Evolutionary conservation across 2,329 filamentous ascomycete genomes (phyloP), one percentile per base, ranked within the genome.

Genomic region (Dothideomycetes sp.): DNA sequence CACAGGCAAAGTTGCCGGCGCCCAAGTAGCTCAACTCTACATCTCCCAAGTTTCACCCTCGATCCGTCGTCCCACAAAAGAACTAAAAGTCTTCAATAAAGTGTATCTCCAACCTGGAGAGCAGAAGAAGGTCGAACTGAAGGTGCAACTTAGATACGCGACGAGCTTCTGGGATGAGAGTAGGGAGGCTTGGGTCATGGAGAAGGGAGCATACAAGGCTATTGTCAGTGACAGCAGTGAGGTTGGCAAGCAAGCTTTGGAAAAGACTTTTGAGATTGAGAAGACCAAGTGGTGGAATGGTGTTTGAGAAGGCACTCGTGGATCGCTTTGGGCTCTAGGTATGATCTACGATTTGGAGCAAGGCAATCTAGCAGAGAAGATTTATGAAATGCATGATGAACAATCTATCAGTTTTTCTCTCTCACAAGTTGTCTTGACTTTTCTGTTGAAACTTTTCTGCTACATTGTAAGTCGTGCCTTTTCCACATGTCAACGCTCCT

Each of bases 121-220:
- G 61, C 69, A 63, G 31, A 70, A 74, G 61, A 64, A 50, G 5
- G 74, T 78, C 2, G 63, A 68, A n/a, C 65, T 87, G 6, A 61
- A 64, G 4, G 60, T 78, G 34, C 55, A 73, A 45, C 73, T 73
- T 52, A 84, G 82, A 61, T 78, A 82, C 41, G 77, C 75, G 0
- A 72, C 76, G 0, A 74, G 75, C 40, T 86, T 79, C 62, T 86
- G 78, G 68, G 79, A 84, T 49, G 82, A 86, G 62, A 70, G 73
- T 47, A 64, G 74, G 10, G 67, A 72, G 41, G 65, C 75, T 51
- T 87, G 80, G 80, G 70, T 74, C 15, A 72, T 71, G 1, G 80
- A 84, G 62, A 69, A 70, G 54, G 82, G 80, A 20, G 64, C 65
- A 33, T 85, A 84, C 55, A 70, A 71, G 43, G 67, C 84, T 12